Evolutionary conservation across 805 yeast species (phyloP).

Genomic region (Candida nanaspora): DNA sequence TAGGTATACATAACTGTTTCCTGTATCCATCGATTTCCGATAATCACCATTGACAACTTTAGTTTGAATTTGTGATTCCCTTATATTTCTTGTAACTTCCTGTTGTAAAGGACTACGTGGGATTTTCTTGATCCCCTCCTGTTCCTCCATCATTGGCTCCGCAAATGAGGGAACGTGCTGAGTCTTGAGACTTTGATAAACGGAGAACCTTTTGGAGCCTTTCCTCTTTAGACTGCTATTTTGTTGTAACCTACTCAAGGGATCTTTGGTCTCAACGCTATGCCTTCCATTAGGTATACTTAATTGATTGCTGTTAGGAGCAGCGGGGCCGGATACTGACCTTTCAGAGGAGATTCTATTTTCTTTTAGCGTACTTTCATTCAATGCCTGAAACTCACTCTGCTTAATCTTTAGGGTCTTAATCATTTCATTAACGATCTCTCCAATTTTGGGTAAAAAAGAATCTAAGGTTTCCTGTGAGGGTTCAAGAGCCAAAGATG

Average conservation of each 20-base stretch:
- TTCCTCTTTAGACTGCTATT: conserved; percentile 82
- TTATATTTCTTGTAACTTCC: conserved; percentile 17
- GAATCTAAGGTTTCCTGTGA: conserved; percentile 74
- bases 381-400: conserved; percentile 24
- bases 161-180: conserved; percentile 15
- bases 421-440: conserved; percentile 73
- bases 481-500: conserved; percentile 78
- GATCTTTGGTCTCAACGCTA: conserved; percentile 32
- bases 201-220: conserved; percentile 90
- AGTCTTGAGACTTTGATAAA: conserved; percentile 53
- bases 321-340: conserved; percentile 22
- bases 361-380: conserved; percentile 9
- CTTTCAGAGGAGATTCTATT: conserved; percentile 8
- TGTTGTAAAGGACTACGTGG: conserved; percentile 19
- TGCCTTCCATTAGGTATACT: neutral
- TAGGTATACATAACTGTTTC: neutral
- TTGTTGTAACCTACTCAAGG: conserved; percentile 70
- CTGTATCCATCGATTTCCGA: neutral
- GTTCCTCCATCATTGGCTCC: neutral
- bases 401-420: conserved; percentile 80
- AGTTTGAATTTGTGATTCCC: conserved; percentile 8
- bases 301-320: no score
- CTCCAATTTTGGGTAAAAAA: conserved; percentile 78
- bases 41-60: neutral
- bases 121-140: conserved; percentile 2